Evolutionary conservation across 2,329 filamentous ascomycete genomes (phyloP), one percentile per base, ranked within the genome.

Genomic region (Neofusicoccum cordaticola): DNA sequence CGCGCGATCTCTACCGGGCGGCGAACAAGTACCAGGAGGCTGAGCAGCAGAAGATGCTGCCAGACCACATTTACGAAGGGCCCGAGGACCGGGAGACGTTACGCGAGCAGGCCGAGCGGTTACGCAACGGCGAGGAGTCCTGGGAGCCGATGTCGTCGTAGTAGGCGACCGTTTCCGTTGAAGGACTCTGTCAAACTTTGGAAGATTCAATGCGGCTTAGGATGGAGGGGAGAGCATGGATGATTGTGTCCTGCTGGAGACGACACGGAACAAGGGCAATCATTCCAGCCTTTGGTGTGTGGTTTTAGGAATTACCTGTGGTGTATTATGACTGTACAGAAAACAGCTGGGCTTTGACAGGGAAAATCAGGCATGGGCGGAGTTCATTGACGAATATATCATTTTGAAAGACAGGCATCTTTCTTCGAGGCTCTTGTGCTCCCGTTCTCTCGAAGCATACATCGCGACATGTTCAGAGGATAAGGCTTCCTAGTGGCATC

Each of bases 1-100:
- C 88, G 76, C 82, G 87, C 69, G 78, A 83, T n/a, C 78, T 86
- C 63, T 86, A 81, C 75, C 80, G 83, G 72, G 80, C 82, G 70
- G 80, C 85, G 34, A 78, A 84, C 65, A 77, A 85, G 66, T 44
- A 44, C 6, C n/a, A n/a, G 22, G 62, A 58, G 5, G 78, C 81
- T 63, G 77, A 80, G 69, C 66, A 71, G 51, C 70, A 81, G 42
- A 74, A 82, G 48, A 68, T 71, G 67, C 73, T 31, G 57, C 41
- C 44, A n/a, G 51, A 64, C 15, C 31, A 47, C 31, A 19, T 22
- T 12, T 44, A 67, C 2, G 44, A 69, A n/a, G 67, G 66, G 7
- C 65, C 60, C 1, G 11, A 48, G 12, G 64, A 62, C 19, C 13
- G 19, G 34, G 68, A 70, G 42, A 71, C 75, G 35, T 70, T 79